These are phyloP conservation scores for Porcisia hertigi DNA, from an alignment of 208 protist species.

Conservation along the genomic window DNA sequence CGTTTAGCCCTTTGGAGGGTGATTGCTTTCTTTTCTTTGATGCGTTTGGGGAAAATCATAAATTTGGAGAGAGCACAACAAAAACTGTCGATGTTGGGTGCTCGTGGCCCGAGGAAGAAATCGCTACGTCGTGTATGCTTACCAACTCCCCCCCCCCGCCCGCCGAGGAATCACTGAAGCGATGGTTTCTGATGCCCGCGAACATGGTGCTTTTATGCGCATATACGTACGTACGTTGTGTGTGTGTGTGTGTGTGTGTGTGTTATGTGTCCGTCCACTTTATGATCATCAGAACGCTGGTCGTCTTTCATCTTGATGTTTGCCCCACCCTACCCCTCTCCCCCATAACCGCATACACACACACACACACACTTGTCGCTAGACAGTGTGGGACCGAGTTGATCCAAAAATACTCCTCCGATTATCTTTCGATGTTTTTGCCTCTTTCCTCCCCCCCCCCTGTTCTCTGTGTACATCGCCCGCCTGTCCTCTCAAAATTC, in stretches of 20 bases:
- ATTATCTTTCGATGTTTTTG: no score
- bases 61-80: background rate
- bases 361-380: background rate
- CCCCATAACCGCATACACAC: no score
- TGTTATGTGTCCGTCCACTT: no score
- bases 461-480: no score
- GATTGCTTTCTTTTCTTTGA: background rate
- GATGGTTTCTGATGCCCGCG: background rate
- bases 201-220: background rate
- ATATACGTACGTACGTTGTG: no score
- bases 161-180: background rate
- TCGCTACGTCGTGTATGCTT: background rate
- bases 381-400: background rate
- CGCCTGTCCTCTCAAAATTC: no score
- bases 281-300: no score
- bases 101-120: background rate
- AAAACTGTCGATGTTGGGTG: background rate
- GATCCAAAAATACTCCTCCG: background rate
- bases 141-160: background rate
- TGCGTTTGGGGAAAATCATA: background rate
- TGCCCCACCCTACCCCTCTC: no score
- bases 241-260: background rate
- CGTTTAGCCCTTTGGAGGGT: background rate
- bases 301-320: no score
- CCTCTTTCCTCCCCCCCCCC: no score